Conservation (phyloP, 2,329 filamentous ascomycete genomes). For the Colletotrichum incanum region DNA sequence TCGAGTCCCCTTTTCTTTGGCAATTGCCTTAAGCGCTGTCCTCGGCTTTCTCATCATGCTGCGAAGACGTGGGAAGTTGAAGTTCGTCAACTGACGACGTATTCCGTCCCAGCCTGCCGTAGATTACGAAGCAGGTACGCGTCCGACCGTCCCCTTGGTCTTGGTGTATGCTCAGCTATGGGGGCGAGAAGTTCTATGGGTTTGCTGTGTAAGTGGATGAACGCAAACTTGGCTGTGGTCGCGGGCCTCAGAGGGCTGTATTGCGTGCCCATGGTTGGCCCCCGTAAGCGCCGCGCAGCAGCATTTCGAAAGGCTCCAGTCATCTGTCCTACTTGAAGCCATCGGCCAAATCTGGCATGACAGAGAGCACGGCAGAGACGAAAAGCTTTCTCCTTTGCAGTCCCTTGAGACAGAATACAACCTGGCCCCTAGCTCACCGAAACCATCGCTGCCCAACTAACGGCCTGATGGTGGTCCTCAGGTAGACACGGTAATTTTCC, state of each 20-base stretch:
- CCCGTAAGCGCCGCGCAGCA: conserved; percentile 31
- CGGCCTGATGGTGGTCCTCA: conserved; percentile 28
- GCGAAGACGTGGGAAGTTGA: not conserved
- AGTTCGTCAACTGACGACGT: conserved; percentile 1
- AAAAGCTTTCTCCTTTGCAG: not conserved
- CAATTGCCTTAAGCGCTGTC: conserved; percentile 10
- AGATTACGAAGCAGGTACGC: conserved; percentile 29
- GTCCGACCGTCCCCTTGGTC: conserved; percentile 6
- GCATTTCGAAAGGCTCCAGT: not conserved
- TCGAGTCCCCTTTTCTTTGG: not conserved
- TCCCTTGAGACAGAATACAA: conserved; percentile 15
- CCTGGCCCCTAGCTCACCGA: conserved; percentile 31
- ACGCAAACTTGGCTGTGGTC: conserved; percentile 2
- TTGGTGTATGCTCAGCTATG: conserved; percentile 30
- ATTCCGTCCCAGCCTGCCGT: conserved; percentile 14
- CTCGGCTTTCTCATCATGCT: not conserved
- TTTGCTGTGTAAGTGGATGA: conserved; percentile 25
- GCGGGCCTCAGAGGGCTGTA: conserved; percentile 7
- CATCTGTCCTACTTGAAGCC: not conserved
- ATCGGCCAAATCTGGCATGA: conserved; percentile 8
- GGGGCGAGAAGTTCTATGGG: conserved; percentile 9
- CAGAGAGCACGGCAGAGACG: not conserved
- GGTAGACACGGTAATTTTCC: conserved; percentile 28
- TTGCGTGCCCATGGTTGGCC: conserved; percentile 33
- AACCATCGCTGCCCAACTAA: conserved; percentile 38